These are phyloP conservation scores for Pestalotiopsis sp. DNA, from an alignment of 2,329 filamentous ascomycete species.

Conservation along the genomic window DNA sequence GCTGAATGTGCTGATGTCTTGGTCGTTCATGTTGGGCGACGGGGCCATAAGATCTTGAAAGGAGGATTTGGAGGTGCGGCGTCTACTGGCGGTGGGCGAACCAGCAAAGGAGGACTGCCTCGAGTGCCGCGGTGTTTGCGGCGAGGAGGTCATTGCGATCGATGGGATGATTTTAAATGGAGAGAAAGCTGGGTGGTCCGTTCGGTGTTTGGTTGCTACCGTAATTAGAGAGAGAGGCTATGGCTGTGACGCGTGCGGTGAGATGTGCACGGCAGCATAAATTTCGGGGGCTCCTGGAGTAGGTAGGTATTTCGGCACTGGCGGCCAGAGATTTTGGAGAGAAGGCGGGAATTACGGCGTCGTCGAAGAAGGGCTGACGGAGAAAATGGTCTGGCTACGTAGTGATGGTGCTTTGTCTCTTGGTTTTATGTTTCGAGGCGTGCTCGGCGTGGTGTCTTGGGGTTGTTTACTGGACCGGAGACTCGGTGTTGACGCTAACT, in stretches of 20 bases:
- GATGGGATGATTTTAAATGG: conserved; percentile 10
- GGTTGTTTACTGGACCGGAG: background rate
- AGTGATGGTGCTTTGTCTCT: background rate
- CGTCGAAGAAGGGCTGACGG: background rate
- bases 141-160: conserved; percentile 46
- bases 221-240: background rate
- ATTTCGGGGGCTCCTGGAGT: background rate
- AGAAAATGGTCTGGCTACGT: background rate
- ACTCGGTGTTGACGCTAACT: background rate
- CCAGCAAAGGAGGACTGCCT: conserved; percentile 55
- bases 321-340: background rate
- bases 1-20: conserved; percentile 50
- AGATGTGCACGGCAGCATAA: background rate
- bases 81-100: conserved; percentile 41
- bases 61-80: conserved; percentile 54
- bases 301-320: background rate
- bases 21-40: conserved; percentile 48
- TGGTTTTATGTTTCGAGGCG: background rate
- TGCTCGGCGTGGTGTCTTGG: background rate
- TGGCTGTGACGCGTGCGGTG: background rate
- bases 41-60: conserved; percentile 53
- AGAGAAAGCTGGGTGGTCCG: background rate
- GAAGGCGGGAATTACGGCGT: background rate
- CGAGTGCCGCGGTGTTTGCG: conserved; percentile 61
- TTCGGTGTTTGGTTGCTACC: background rate